Evolutionary conservation across 352 stramenopile species (phyloP).

Genomic region (Sclerospora graminicola): DNA sequence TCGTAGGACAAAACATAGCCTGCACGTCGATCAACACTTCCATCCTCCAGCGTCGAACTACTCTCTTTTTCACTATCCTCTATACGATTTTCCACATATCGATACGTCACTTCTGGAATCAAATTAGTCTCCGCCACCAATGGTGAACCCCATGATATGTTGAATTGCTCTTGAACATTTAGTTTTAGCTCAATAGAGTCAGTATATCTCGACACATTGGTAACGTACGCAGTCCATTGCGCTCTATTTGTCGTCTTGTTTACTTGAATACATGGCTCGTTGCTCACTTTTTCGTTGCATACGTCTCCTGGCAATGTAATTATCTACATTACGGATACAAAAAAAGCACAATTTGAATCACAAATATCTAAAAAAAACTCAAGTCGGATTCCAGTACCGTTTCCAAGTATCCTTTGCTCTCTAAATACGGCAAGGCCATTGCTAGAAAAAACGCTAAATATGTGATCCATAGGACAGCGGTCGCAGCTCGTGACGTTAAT

Average conservation of each 20-base stretch:
- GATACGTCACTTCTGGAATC: slow-evolving; percentile 21
- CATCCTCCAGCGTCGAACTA: slow-evolving; percentile 8
- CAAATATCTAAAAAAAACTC: no score
- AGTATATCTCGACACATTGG: slow-evolving; percentile 59
- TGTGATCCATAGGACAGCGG: slow-evolving; percentile 60
- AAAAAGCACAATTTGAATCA: slow-evolving; percentile 2
- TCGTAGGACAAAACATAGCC: slow-evolving; percentile 67
- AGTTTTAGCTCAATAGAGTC: slow-evolving; percentile 55
- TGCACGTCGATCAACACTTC: slow-evolving; percentile 16
- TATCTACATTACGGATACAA: slow-evolving; percentile 23
- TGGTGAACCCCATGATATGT: slow-evolving; percentile 19
- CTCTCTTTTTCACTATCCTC: slow-evolving; percentile 4
- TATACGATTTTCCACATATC: slow-evolving; percentile 5
- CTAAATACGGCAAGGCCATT: slow-evolving; percentile 59
- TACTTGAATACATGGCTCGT: slow-evolving; percentile 56
- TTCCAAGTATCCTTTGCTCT: slow-evolving; percentile 62
- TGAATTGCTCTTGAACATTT: slow-evolving; percentile 33
- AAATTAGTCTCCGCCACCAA: slow-evolving; percentile 7
- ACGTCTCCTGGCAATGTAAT: slow-evolving; percentile 43
- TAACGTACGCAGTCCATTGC: slow-evolving; percentile 55
- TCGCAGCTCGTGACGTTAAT: slow-evolving; percentile 60
- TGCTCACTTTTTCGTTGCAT: slow-evolving; percentile 18
- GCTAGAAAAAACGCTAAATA: slow-evolving; percentile 70
- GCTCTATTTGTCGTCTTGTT: slow-evolving; percentile 39
- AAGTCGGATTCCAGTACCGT: slow-evolving; percentile 23